Evolutionary conservation across 2,329 filamentous ascomycete genomes (phyloP), one percentile per base, ranked within the genome.

Genomic region (Ophiostoma perfectum): DNA sequence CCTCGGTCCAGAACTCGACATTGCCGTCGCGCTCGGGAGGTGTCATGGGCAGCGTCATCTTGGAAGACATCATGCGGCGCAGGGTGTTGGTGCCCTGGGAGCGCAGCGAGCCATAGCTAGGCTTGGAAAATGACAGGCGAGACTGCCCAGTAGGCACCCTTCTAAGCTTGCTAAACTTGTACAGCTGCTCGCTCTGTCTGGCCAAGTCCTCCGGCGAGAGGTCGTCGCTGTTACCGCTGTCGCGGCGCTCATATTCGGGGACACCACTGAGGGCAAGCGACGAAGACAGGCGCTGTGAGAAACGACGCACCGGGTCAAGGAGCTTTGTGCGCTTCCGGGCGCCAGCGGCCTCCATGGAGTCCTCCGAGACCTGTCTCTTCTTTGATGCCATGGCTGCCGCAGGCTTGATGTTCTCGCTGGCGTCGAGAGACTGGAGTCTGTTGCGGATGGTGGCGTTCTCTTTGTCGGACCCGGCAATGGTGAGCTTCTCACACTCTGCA

Each of bases 251-350:
- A 1, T 68, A 65, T 5, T 69, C 71, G 1, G 60, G 5, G 1
- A 16, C 44, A 2, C 67, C 18, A 12, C 42, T 18, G 58, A 72
- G 55, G 5, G 69, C 42, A 1, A 72, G 65, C 39, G 71, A 69
- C 8, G 66, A 70, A 7, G 71, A 69, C 6, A 72, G 12, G 7
- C 69, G 66, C 18, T 70, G 71, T 12, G 71, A 72, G 58, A 72
- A 70, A 4, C 70, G 70, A 12, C 70, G 69, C 36, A 72, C 68
- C 1, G 70, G 70, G 44, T 70, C 70, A 6, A 71, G 65, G 1
- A 70, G 41, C 36, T 67, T 66, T 4, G 69, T 66, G 16, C 71
- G 71, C 66, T 71, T 72, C 5, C 69, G 69, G 4, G 66, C 67
- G 39, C 65, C 47, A 2, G 16, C 36, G 6, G 52, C 65, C 7